phyloP scores from a whole-genome alignment of 306 rosid genomes.

The Lathyrus sativus region DNA sequence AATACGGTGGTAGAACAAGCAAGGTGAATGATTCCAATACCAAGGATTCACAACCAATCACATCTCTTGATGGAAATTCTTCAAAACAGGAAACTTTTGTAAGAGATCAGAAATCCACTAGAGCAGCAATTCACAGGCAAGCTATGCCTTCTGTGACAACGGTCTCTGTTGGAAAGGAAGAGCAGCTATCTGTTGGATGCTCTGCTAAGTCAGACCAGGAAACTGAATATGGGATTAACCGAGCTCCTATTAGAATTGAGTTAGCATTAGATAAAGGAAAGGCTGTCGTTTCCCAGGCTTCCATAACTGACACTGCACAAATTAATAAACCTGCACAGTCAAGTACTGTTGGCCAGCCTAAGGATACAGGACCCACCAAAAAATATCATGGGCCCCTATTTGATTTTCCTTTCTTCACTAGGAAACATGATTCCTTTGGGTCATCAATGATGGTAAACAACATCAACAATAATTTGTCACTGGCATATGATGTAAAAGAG shows the following conservation, averaged over 20 bases:
- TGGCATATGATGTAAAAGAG: conserved; percentile 90
- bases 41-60: conserved; percentile 56
- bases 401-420: conserved; percentile 95
- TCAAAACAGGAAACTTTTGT: conserved; percentile 60
- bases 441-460: conserved; percentile 69
- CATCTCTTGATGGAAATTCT: conserved; percentile 54
- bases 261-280: conserved; percentile 75
- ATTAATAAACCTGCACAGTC: conserved; percentile 62
- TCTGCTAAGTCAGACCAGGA: conserved; percentile 68
- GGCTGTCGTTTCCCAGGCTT: conserved; percentile 61
- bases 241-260: conserved; percentile 60
- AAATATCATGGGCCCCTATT: conserved; percentile 97
- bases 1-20: conserved; percentile 56
- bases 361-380: conserved; percentile 64
- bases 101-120: conserved; percentile 62
- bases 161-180: conserved; percentile 78
- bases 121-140: conserved; percentile 52
- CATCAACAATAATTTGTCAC: conserved; percentile 62
- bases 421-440: conserved; percentile 92
- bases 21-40: conserved; percentile 55
- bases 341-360: conserved; percentile 58
- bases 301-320: conserved; percentile 61
- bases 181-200: conserved; percentile 50
- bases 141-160: conserved; percentile 50
- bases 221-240: conserved; percentile 54